Evolutionary conservation across 306 rosid genomes (phyloP).

Genomic region (Carpinus viminea): DNA sequence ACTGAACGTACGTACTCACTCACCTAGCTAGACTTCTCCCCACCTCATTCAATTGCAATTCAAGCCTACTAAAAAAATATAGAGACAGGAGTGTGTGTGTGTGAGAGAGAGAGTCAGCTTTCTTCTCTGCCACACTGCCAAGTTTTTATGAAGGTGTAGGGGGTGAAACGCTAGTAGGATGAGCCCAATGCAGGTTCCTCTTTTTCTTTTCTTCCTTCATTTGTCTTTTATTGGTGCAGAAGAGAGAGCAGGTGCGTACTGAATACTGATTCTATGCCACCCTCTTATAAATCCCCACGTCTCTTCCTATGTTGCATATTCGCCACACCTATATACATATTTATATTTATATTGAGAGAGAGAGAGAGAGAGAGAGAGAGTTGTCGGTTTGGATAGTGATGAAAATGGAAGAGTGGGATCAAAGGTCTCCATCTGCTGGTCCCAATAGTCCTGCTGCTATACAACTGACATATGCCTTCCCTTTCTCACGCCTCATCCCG

Average conservation of each 20-base stretch:
- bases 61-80: constrained; percentile 24
- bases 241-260: constrained; percentile 44
- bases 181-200: constrained; percentile 21
- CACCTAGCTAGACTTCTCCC: not conserved
- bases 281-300: constrained; percentile 41
- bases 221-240: constrained; percentile 42
- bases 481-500: constrained; percentile 76
- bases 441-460: constrained; percentile 44
- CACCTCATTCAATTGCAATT: constrained; percentile 20
- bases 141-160: constrained; percentile 49
- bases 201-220: constrained; percentile 34
- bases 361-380: constrained; percentile 9
- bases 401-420: constrained; percentile 42
- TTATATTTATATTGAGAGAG: not conserved
- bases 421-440: constrained; percentile 73
- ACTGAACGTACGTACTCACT: constrained; percentile 18
- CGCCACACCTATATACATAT: constrained; percentile 19
- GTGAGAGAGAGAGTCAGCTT: constrained; percentile 46
- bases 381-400: constrained; percentile 41
- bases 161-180: constrained; percentile 33
- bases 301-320: constrained; percentile 34
- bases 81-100: no score
- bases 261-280: constrained; percentile 33
- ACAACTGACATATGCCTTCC: constrained; percentile 73
- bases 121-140: constrained; percentile 46